Evolutionary conservation across 257 asterid species (phyloP), one percentile per base, ranked within the genome.

Genomic region (Scutellaria minor): DNA sequence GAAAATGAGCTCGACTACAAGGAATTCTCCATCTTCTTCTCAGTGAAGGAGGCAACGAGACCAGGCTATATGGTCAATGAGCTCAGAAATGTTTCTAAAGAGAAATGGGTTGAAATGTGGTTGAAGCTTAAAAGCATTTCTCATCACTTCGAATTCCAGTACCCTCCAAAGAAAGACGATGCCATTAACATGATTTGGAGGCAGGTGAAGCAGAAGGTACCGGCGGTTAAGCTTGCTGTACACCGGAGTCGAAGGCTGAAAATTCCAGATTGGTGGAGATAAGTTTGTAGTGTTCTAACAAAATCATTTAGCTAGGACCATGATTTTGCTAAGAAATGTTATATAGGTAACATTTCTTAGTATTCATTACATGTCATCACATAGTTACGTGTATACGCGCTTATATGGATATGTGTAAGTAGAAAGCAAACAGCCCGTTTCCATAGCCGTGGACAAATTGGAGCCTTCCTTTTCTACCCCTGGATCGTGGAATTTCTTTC

Each of bases 161-260:
- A 85, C 73, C 98, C 98, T 39, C 92, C 97, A 5, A 84, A 70
- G 75, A 86, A 85, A 14, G 97, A 82, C 2, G 96, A 93, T 39
- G 97, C 96, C 0, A 96, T 90, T 7, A 86, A 84, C 77, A 93
- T 93, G 98, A 83, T 93, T 50, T 89, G 98, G 98, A 88, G 95
- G 64, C 95, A 94, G 82, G 92, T 91, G 55, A 84, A 80, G 78
- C 84, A 86, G 74, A 94, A 91, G 82, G 83, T 91, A 55, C 96
- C 95, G 0, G 68, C 68, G 2, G 85, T 83, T 47, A 79, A 87
- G 66, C 98, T 93, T 72, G 90, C 89, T 39, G 81, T 79, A 15
- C 96, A 94, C 64, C 77, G 98, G 76, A 89, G 76, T 80, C 64
- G 90, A 70, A 81, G 97, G 82, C 83, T 94, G 72, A 94, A 89